A percentile compares a stretch with the other conserved stretches of the same genome.
These are phyloP conservation scores for Brassica napus DNA, from an alignment of 345 rosid species.

Conservation along the genomic window Da-Ae NC_063434.1:27898001-27898500, in stretches of 20 bases:
- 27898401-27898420: not conserved
- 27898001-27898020: slow-evolving; percentile 56
- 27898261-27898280: slow-evolving; percentile 29
- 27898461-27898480: not conserved
- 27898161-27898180: slow-evolving; percentile 58
- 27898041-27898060: slow-evolving; percentile 49
- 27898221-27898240: slow-evolving; percentile 44
- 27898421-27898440: not conserved
- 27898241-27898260: slow-evolving; percentile 41
- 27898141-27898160: slow-evolving; percentile 44
- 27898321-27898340: not conserved
- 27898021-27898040: slow-evolving; percentile 59
- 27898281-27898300: slow-evolving; percentile 14
- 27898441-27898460: not conserved
- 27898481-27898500: not conserved
- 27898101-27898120: slow-evolving; percentile 48
- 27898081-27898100: slow-evolving; percentile 55
- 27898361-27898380: slow-evolving; percentile 1
- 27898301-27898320: slow-evolving; percentile 39
- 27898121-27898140: slow-evolving; percentile 48
- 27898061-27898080: slow-evolving; percentile 56
- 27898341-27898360: slow-evolving; percentile 9
- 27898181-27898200: slow-evolving; percentile 48
- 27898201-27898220: slow-evolving; percentile 4
- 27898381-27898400: not conserved